Percentiles rank a stretch among this genome's conserved stretches.
These are phyloP conservation scores for Neurospora hispaniola DNA, from an alignment of 495 filamentous ascomycete species.

Conservation along the genomic window DNA sequence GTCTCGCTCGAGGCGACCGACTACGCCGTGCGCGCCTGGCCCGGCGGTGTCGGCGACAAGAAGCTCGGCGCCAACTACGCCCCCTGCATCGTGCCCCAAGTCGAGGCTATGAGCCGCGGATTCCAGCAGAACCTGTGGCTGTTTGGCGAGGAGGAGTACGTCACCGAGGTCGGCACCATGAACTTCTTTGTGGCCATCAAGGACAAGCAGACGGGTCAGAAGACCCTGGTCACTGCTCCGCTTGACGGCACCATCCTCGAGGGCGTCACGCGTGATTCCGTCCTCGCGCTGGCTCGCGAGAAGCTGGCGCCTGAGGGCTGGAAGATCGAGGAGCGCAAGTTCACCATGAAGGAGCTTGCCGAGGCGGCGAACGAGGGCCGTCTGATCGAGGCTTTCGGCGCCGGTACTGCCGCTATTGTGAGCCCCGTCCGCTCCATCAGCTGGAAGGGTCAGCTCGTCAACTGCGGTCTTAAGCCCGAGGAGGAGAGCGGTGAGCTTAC, in stretches of 20 bases:
- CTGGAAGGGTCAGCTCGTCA: constrained; percentile 67
- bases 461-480: constrained; percentile 62
- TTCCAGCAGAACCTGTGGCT: constrained; percentile 99
- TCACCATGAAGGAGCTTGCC: constrained; percentile 73
- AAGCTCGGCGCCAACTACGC: constrained; percentile 98
- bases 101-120: constrained; percentile 76
- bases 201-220: constrained; percentile 74
- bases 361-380: constrained; percentile 75
- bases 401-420: constrained; percentile 81
- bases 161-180: constrained; percentile 97
- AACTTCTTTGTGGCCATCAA: constrained; percentile 82
- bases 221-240: constrained; percentile 83
- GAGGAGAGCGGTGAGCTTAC: constrained; percentile 84
- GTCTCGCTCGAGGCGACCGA: constrained; percentile 86
- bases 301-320: constrained; percentile 75
- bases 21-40: constrained; percentile 95
- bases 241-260: constrained; percentile 96
- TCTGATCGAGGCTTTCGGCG: constrained; percentile 83
- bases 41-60: constrained; percentile 91
- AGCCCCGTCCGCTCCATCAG: constrained; percentile 76
- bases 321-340: constrained; percentile 77
- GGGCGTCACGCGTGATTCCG: constrained; percentile 83
- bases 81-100: constrained; percentile 87
- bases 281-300: constrained; percentile 75
- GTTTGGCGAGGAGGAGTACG: constrained; percentile 84